Base-by-base conservation (phyloP, 371 early-diverging fungal species). In the Rhizopus microsporus region DNA sequence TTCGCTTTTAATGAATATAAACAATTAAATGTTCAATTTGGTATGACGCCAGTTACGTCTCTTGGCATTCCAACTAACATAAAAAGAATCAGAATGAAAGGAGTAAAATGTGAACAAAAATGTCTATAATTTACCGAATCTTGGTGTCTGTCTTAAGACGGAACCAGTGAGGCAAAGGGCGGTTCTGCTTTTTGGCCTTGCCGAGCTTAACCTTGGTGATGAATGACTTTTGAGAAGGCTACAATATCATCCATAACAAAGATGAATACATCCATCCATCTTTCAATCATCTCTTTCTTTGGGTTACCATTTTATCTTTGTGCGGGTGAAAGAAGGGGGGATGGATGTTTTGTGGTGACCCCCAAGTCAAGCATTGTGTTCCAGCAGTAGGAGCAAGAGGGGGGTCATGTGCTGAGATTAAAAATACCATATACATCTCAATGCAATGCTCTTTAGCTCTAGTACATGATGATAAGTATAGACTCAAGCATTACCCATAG, bases 31-130 rank as follows among this genome's bases (percentile, higher is more conserved):
- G 85, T 91, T 90, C 76, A 96, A 85, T 95, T 98, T 97, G 82
- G 95, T 97, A 76, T 95, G 92, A 81, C 97, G 89, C 98, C 98
- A 98, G 94, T 97, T 89, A 68, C 97, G 93, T 67, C 98, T 92
- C 93, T 98, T 98, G 71, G 94, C 87, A 87, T 96, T 98, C 92
- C 96, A 98, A 68, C 95, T 85, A 63, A 0, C 50, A 48, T 10
- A 10, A 37, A 12, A 9, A n/a, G 4, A 15, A 34, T 4, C 1
- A 23, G 23, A 23, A 23, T 23, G 23, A 23, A 23, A 23, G 23
- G 23, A 23, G 23, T 23, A 23, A 23, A 23, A 23, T 23, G 23
- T 23, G 23, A 23, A 23, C 23, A 23, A 23, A 43, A 43, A 3
- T 43, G 2, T 43, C 17, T 40, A 17, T 16, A 43, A 43, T 43